A percentile compares a stretch with the other conserved stretches of the same genome.
Conservation (phyloP, 208 protist genomes). For the Vickermania ingenoplastis region DNA sequence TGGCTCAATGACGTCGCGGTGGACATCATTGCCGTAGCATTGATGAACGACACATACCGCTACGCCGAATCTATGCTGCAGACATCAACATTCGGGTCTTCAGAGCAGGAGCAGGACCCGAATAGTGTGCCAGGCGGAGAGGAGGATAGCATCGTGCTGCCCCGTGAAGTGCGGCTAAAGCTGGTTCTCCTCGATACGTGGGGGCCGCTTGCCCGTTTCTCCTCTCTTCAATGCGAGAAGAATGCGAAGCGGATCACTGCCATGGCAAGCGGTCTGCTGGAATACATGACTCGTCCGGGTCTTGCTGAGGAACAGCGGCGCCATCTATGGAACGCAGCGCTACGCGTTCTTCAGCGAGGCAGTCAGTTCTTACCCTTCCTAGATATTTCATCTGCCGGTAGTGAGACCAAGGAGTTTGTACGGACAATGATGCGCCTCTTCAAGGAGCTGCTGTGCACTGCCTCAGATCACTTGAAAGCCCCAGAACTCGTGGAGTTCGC, state of each 20-base stretch:
- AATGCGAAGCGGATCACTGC: neutral
- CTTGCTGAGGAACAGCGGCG: neutral
- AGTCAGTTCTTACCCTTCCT: too few relatives aligned
- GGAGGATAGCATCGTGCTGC: conserved; percentile 12
- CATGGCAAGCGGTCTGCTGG: neutral
- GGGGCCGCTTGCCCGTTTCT: neutral
- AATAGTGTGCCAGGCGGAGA: neutral
- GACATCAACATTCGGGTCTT: too few relatives aligned
- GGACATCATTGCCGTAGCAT: conserved; percentile 12
- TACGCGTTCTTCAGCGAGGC: neutral
- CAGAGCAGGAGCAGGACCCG: conserved; percentile 8
- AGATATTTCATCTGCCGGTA: too few relatives aligned
- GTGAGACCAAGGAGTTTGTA: too few relatives aligned
- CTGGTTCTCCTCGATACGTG: conserved; percentile 9
- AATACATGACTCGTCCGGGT: neutral
- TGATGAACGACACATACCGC: conserved; percentile 19
- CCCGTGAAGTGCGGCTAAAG: conserved; percentile 26
- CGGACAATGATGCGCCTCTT: too few relatives aligned
- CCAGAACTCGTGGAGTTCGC: neutral
- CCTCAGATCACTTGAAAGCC: too few relatives aligned
- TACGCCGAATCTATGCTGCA: too few relatives aligned
- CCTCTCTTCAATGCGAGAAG: neutral
- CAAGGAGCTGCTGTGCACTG: too few relatives aligned
- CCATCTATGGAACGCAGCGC: neutral
- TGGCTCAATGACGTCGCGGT: conserved; percentile 19